Conservation (phyloP, 148 eudicot genomes). For the Heliosperma pusillum region DNA sequence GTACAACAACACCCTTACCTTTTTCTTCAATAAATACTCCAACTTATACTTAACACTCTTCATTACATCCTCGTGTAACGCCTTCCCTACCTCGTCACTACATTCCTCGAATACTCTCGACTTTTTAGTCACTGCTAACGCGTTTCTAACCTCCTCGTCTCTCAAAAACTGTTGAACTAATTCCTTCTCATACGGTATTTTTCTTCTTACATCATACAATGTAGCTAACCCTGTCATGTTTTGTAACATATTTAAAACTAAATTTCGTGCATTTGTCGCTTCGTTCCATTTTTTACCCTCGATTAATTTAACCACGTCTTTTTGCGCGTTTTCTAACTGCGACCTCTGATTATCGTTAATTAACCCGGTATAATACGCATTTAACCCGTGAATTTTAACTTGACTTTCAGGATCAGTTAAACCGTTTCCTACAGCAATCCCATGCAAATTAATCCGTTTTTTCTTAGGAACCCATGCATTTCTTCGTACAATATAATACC, state of each 20-base stretch:
- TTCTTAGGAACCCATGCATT: slow-evolving; percentile 31
- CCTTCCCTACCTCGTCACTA: slow-evolving; percentile 41
- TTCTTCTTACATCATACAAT: slow-evolving; percentile 59
- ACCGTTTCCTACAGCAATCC: slow-evolving; percentile 82
- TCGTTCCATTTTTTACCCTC: slow-evolving; percentile 44
- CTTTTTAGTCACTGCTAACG: slow-evolving; percentile 41
- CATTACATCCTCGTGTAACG: slow-evolving; percentile 71
- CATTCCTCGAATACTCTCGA: slow-evolving; percentile 47
- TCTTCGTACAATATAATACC: slow-evolving; percentile 53
- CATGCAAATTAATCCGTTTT: slow-evolving; percentile 52
- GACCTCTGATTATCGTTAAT: slow-evolving; percentile 53
- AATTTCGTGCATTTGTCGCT: slow-evolving; percentile 52
- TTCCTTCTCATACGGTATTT: slow-evolving; percentile 40
- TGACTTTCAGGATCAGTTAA: slow-evolving; percentile 68
- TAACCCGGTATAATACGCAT: slow-evolving; percentile 57
- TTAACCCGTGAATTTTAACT: slow-evolving; percentile 62
- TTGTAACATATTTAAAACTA: slow-evolving; percentile 31
- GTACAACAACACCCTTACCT: slow-evolving; percentile 66
- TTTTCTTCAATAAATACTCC: slow-evolving; percentile 52
- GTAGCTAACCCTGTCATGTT: slow-evolving; percentile 82
- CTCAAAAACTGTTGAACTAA: slow-evolving; percentile 43
- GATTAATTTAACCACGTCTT: slow-evolving; percentile 29
- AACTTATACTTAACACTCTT: slow-evolving; percentile 78
- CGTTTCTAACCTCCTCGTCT: slow-evolving; percentile 41
- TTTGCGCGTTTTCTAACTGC: slow-evolving; percentile 46